A percentile compares a stretch with the other conserved stretches of the same genome.
phyloP scores from a whole-genome alignment of 2,329 filamentous ascomycete genomes.

The Botrytis fabae region DNA sequence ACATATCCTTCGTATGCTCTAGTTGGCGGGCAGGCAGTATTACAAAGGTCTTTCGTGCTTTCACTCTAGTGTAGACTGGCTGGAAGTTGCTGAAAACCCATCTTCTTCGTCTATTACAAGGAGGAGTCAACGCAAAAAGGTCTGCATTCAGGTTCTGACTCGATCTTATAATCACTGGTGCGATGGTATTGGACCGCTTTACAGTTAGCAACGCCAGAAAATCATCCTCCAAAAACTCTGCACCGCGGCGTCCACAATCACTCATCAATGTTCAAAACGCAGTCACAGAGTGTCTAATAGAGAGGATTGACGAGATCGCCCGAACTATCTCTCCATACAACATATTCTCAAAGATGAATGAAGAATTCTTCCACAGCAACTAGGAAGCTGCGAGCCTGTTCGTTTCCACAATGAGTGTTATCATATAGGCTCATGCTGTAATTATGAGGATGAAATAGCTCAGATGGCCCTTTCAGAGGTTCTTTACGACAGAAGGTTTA shows the following conservation, averaged over 20 bases:
- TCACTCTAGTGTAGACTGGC: background rate
- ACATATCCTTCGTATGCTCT: background rate
- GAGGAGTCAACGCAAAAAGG: background rate
- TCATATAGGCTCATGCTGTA: background rate
- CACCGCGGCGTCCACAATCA: too few relatives aligned
- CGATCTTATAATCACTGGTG: background rate
- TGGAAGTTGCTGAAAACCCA: background rate
- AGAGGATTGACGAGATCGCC: too few relatives aligned
- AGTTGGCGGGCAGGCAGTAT: background rate
- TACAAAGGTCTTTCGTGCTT: background rate
- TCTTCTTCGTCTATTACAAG: too few relatives aligned
- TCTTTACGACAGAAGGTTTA: background rate
- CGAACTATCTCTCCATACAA: too few relatives aligned
- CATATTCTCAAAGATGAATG: too few relatives aligned
- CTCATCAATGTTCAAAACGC: too few relatives aligned
- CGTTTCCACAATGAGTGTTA: background rate
- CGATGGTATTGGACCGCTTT: background rate
- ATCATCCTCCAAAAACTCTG: too few relatives aligned
- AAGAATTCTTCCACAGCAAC: too few relatives aligned
- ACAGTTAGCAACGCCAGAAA: too few relatives aligned
- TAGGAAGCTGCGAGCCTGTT: background rate
- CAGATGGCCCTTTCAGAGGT: background rate
- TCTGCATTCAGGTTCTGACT: background rate
- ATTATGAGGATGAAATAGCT: background rate
- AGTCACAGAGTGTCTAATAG: too few relatives aligned